phyloP scores from a whole-genome alignment of 2,329 filamentous ascomycete species.

The Cercospora nicotianae region DNA sequence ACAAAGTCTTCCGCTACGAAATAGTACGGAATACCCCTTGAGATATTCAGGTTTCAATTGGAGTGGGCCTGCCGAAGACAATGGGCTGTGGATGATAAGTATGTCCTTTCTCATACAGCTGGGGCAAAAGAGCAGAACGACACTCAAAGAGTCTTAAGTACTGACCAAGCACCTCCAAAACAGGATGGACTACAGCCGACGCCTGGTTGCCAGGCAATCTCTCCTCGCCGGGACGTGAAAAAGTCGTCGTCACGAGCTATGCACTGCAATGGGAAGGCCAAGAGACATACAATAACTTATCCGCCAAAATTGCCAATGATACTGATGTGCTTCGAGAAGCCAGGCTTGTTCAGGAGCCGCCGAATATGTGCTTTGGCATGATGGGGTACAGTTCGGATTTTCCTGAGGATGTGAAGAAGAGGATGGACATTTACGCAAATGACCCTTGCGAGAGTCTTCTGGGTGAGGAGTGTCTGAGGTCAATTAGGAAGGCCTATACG shows the following conservation, averaged over 20 bases:
- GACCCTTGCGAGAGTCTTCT: neutral
- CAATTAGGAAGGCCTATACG: neutral
- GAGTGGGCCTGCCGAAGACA: neutral
- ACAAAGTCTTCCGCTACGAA: neutral
- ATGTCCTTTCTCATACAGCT: neutral
- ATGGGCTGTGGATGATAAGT: conserved; percentile 5
- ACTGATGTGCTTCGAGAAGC: conserved; percentile 4
- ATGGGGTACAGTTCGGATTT: conserved; percentile 5
- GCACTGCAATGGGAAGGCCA: neutral
- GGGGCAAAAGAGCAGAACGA: no score
- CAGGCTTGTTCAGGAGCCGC: neutral
- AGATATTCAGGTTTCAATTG: conserved; percentile 5
- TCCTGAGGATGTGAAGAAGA: conserved; percentile 1
- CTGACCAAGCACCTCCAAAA: no score
- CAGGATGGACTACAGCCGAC: conserved; percentile 3
- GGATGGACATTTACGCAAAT: neutral
- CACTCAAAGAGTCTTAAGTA: no score
- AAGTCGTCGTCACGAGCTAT: conserved; percentile 1
- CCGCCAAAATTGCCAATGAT: conserved; percentile 10
- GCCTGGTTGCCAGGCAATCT: conserved; percentile 8
- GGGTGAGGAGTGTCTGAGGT: conserved; percentile 1
- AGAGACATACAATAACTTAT: neutral
- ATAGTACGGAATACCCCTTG: neutral
- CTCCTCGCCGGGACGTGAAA: neutral
- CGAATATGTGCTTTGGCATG: conserved; percentile 12